Evolutionary conservation across 441 rosid species (phyloP).

Genomic region (Flueggea neowawraea): DNA sequence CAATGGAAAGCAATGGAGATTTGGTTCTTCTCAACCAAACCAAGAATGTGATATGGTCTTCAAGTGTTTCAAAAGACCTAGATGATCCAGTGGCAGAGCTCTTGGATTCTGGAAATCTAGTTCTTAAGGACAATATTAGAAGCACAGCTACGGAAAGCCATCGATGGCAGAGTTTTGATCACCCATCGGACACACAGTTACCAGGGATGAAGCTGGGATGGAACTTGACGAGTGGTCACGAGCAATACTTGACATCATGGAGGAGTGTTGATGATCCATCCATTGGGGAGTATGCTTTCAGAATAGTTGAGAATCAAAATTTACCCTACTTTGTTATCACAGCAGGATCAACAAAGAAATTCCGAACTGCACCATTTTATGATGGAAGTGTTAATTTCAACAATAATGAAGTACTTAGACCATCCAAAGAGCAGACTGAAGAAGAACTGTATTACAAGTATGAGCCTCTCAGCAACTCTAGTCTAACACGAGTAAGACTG

Average conservation of each 20-base stretch:
- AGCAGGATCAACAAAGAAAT: not conserved
- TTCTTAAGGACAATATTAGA: not conserved
- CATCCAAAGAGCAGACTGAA: constrained; percentile 6
- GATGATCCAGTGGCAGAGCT: not conserved
- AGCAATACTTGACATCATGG: constrained; percentile 14
- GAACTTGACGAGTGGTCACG: constrained; percentile 7
- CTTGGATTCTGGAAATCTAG: constrained; percentile 11
- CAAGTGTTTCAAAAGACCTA: not conserved
- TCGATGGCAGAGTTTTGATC: constrained; percentile 20
- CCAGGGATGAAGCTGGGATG: constrained; percentile 20
- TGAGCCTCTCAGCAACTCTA: not conserved
- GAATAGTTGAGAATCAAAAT: not conserved
- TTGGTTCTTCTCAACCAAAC: not conserved
- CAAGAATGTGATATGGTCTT: constrained; percentile 3
- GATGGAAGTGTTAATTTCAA: constrained; percentile 5
- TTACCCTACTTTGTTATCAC: constrained; percentile 6
- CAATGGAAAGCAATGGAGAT: not conserved
- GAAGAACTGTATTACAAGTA: constrained; percentile 16
- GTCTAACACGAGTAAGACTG: not conserved
- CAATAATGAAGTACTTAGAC: not conserved
- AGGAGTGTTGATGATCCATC: constrained; percentile 15
- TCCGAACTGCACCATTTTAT: constrained; percentile 15
- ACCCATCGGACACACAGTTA: constrained; percentile 11
- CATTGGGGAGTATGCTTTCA: constrained; percentile 7
- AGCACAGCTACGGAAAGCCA: not conserved